Evolutionary conservation across 768 basidiomycete species (phyloP).

Genomic region (Suillus subluteus): DNA sequence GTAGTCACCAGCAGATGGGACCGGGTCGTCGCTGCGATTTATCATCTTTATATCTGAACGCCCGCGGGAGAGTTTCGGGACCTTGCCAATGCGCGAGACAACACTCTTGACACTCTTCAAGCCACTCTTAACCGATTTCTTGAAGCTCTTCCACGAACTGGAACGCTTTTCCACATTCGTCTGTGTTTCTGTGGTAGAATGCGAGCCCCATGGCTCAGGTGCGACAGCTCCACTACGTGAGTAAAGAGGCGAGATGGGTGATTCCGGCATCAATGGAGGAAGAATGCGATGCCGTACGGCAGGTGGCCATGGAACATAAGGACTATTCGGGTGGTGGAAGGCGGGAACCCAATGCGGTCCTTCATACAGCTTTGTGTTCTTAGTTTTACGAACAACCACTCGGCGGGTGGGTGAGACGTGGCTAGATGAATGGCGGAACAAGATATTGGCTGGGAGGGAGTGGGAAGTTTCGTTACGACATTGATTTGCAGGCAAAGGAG

Average conservation of each 20-base stretch:
- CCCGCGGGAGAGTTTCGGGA: conserved; percentile 15
- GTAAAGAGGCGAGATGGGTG: conserved; percentile 38
- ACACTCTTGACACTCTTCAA: conserved; percentile 24
- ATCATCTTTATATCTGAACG: background rate
- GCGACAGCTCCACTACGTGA: conserved; percentile 45
- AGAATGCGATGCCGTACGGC: conserved; percentile 46
- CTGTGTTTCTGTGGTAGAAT: conserved; percentile 22
- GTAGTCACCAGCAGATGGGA: conserved; percentile 13
- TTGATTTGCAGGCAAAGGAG: conserved; percentile 15
- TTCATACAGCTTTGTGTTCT: conserved; percentile 26
- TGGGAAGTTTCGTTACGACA: conserved; percentile 9
- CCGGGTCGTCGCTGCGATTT: too few relatives aligned
- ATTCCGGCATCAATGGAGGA: conserved; percentile 40
- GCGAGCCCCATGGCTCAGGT: conserved; percentile 43
- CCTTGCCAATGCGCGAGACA: conserved; percentile 21
- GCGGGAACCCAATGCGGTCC: conserved; percentile 40
- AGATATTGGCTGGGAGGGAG: conserved; percentile 23
- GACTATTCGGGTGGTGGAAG: conserved; percentile 54
- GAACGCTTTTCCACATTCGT: conserved; percentile 23
- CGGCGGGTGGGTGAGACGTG: conserved; percentile 21
- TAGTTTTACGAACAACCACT: conserved; percentile 18
- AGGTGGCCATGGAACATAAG: conserved; percentile 56
- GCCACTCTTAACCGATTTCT: conserved; percentile 28
- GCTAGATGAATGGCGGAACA: conserved; percentile 21
- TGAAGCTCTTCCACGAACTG: conserved; percentile 38